Evolutionary conservation across 768 basidiomycete species (phyloP).

Genomic region (Paxillus involutus): DNA sequence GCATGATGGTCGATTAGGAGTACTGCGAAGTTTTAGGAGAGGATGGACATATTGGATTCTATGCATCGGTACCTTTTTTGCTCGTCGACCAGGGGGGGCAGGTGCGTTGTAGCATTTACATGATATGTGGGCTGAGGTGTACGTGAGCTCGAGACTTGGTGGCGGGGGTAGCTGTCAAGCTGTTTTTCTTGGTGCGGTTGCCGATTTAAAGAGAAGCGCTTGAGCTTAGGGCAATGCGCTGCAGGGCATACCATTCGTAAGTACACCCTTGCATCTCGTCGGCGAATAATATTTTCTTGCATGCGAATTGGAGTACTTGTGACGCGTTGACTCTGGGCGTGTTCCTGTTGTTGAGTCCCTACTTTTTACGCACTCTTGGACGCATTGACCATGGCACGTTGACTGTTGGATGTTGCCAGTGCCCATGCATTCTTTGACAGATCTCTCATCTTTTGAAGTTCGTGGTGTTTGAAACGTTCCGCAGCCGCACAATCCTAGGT

Average conservation of each 20-base stretch:
- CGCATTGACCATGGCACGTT: constrained; percentile 24
- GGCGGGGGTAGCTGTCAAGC: constrained; percentile 18
- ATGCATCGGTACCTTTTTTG: constrained; percentile 24
- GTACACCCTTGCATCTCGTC: constrained; percentile 51
- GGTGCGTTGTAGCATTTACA: constrained; percentile 63
- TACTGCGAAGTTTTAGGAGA: constrained; percentile 6
- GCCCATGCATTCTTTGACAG: neutral
- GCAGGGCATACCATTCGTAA: constrained; percentile 43
- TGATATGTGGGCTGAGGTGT: constrained; percentile 39
- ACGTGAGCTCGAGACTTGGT: constrained; percentile 32
- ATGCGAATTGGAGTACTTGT: constrained; percentile 11
- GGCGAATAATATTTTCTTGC: constrained; percentile 38
- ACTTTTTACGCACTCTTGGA: constrained; percentile 9
- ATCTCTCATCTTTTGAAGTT: neutral
- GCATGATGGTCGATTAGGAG: constrained; percentile 71
- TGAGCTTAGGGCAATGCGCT: constrained; percentile 11
- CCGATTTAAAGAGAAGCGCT: constrained; percentile 15
- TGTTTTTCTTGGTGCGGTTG: constrained; percentile 17
- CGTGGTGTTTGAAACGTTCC: too few species aligned
- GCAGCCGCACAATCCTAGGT: neutral
- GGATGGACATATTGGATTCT: constrained; percentile 14
- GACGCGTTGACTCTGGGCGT: neutral
- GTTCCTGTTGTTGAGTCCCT: constrained; percentile 22
- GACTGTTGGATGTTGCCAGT: neutral
- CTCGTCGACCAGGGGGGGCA: constrained; percentile 42